Evolutionary conservation across 805 yeast species (phyloP).

Genomic region (Starmerella scarabaei): DNA sequence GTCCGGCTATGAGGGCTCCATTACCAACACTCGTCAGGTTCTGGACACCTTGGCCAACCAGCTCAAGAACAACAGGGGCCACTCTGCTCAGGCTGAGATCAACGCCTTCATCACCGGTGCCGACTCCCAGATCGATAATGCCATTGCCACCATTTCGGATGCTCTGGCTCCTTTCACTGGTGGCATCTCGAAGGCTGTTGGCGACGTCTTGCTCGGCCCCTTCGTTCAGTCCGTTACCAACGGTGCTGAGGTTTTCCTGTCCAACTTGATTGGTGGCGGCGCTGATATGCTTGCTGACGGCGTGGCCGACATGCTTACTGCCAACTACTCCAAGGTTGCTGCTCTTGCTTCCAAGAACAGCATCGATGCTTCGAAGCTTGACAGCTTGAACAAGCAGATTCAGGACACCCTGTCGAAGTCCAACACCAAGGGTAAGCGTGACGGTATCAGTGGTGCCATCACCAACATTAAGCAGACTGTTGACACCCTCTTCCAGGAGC

Average conservation of each 20-base stretch:
- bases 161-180: constrained; percentile 13
- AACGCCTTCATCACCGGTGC: constrained; percentile 23
- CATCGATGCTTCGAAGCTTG: constrained; percentile 12
- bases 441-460: constrained; percentile 16
- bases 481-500: constrained; percentile 17
- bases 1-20: constrained; percentile 15
- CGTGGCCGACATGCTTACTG: constrained; percentile 18
- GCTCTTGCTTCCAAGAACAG: constrained; percentile 17
- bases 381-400: constrained; percentile 14
- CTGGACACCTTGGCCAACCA: constrained; percentile 15
- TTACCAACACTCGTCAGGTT: constrained; percentile 18
- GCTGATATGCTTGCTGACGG: constrained; percentile 20
- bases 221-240: constrained; percentile 24
- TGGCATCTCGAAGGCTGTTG: constrained; percentile 16
- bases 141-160: constrained; percentile 11
- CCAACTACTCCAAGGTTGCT: constrained; percentile 17
- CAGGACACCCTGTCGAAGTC: constrained; percentile 9
- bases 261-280: constrained; percentile 21
- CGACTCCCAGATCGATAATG: constrained; percentile 25
- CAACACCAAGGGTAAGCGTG: constrained; percentile 5
- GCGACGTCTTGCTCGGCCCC: constrained; percentile 22
- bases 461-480: constrained; percentile 17
- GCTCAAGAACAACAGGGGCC: constrained; percentile 10
- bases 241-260: constrained; percentile 24
- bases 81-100: constrained; percentile 15